Percentiles rank a stretch among this genome's conserved stretches.
These are phyloP conservation scores for Aspergillus japonicus DNA, from an alignment of 2,329 filamentous ascomycete species.

Conservation along the genomic window DNA sequence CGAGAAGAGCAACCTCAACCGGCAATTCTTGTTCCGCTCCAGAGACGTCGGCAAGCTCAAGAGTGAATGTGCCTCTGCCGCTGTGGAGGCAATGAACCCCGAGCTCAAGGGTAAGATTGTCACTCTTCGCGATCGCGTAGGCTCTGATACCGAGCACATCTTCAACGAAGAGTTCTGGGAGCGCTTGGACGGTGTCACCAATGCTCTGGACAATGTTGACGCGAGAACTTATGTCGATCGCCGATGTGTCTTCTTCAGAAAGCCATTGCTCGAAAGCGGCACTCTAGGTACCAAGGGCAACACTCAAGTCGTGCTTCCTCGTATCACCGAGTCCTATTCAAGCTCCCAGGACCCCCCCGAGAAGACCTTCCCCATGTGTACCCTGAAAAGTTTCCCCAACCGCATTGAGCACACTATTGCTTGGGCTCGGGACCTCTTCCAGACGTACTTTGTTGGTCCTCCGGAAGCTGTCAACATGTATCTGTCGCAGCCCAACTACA, in stretches of 20 bases:
- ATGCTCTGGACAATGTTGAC: constrained; percentile 96
- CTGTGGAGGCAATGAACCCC: constrained; percentile 94
- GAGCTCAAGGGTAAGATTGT: constrained; percentile 84
- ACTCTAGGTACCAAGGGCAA: constrained; percentile 99
- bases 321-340: constrained; percentile 93
- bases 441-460: constrained; percentile 88
- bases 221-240: constrained; percentile 95
- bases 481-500: constrained; percentile 84
- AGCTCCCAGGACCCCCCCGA: constrained; percentile 96
- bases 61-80: constrained; percentile 87
- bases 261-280: constrained; percentile 91
- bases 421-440: constrained; percentile 95
- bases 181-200: constrained; percentile 84
- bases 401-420: constrained; percentile 98
- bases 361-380: constrained; percentile 99
- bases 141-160: constrained; percentile 84
- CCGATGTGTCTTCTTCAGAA: constrained; percentile 96
- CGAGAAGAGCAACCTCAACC: constrained; percentile 97
- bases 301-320: constrained; percentile 89
- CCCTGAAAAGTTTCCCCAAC: constrained; percentile 94
- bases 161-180: constrained; percentile 96
- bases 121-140: constrained; percentile 83
- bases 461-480: constrained; percentile 94
- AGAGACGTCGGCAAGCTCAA: constrained; percentile 95
- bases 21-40: constrained; percentile 91